Evolutionary conservation across 345 rosid genomes (phyloP), one percentile per base, ranked within the genome.

Genomic region (Firmiana major): DNA sequence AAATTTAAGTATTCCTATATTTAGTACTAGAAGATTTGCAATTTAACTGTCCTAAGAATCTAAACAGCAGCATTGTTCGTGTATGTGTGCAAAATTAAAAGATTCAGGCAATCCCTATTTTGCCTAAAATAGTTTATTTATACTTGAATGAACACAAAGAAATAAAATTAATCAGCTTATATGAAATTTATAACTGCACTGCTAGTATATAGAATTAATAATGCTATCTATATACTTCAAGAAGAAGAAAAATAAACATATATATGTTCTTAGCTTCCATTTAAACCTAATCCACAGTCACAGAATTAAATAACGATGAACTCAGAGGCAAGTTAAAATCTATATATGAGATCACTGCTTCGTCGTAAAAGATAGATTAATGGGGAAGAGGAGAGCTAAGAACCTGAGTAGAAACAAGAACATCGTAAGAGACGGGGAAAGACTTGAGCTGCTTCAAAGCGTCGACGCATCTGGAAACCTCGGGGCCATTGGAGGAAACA

Each of bases 401-500:
- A 7, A 74, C 68, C 77, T 60, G 68, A 19, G 77, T 16, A 9
- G 77, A 60, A 63, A 74, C 68, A 74, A 74, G 77, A 24, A 45
- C 42, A 16, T 60, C 68, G 69, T 60, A 45, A 74, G 68, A 15
- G 42, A 74, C 77, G 6, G 77, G 69, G 67, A 74, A 60, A 43
- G 77, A 26, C 40, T 74, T 74, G 58, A 74, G 77, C 57, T 26
- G 69, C n/a, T 74, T 74, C 77, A 74, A 74, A 9, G 77, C 69
- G 69, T 74, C 77, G 43, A 74, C 28, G 57, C 77, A 74, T 43
- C 69, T 43, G 5, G 77, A 55, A 60, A 74, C 77, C 7, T 74
- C 77, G 3, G 66, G 54, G 36, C 54, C 66, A 13, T 43, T 58
- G 66, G 21, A 24, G 66, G 66, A 58, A 59, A 40, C 42, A 42